A percentile compares a stretch with the other conserved stretches of the same genome.
These are phyloP conservation scores for Rutstroemia sydowiana DNA, from an alignment of 2,329 filamentous ascomycete genomes.

Conservation along the genomic window DNA sequence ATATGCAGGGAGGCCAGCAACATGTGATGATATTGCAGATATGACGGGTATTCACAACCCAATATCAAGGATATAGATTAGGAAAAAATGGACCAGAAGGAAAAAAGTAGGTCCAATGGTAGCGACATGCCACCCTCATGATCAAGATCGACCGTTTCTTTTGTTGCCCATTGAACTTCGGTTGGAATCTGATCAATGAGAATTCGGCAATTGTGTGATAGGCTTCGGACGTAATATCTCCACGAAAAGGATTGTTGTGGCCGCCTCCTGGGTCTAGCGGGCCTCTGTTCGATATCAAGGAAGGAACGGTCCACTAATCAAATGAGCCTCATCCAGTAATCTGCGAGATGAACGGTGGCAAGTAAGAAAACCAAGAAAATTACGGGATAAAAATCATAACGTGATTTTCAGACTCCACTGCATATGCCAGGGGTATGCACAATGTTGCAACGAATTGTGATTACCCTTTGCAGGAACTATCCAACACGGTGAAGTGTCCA, in stretches of 20 bases:
- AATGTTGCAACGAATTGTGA: slow-evolving; percentile 10
- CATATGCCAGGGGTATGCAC: slow-evolving; percentile 20
- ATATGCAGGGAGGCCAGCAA: slow-evolving; percentile 6
- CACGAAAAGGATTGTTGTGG: slow-evolving; percentile 15
- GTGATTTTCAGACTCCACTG: slow-evolving; percentile 23
- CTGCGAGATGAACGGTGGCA: slow-evolving; percentile 12
- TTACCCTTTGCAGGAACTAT: slow-evolving; percentile 11
- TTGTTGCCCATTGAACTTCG: slow-evolving; percentile 9
- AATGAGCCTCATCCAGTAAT: slow-evolving; percentile 13
- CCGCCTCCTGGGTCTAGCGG: slow-evolving; percentile 13
- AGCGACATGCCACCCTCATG: not conserved
- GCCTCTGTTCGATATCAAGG: slow-evolving; percentile 12
- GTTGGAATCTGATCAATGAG: slow-evolving; percentile 15
- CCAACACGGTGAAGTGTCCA: slow-evolving; percentile 13
- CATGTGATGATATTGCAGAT: slow-evolving; percentile 11
- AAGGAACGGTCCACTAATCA: slow-evolving; percentile 17
- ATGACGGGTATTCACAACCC: slow-evolving; percentile 2
- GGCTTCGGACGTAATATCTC: slow-evolving; percentile 12
- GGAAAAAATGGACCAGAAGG: slow-evolving; percentile 6
- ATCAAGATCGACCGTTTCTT: slow-evolving; percentile 4
- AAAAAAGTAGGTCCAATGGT: slow-evolving; percentile 1
- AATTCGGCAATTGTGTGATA: slow-evolving; percentile 20
- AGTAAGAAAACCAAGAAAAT: slow-evolving; percentile 12
- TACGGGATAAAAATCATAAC: slow-evolving; percentile 25
- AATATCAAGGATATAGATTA: slow-evolving; percentile 12